Evolutionary conservation across 2,329 filamentous ascomycete species (phyloP), one percentile per base, ranked within the genome.

Genomic region (Aspergillus neotritici): DNA sequence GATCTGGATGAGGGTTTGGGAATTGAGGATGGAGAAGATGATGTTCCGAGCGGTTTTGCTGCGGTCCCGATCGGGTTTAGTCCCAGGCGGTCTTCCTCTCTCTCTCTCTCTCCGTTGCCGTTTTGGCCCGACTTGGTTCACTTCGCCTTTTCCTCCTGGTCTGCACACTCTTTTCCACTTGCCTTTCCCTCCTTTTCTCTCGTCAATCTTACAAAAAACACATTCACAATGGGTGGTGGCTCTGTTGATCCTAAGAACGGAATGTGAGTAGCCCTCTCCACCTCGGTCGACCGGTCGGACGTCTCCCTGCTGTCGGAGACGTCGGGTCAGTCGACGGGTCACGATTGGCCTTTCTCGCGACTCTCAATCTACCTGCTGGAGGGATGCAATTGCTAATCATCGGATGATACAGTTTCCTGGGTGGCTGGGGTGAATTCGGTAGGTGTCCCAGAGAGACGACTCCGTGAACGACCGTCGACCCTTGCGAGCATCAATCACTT

Each of bases 401-500:
- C 40, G 17, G 42, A 48, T 48, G 31, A 14, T 51, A 54, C 58
- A 90, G 86, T 66, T 89, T 75, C 69, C 71, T 90, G 47, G 86
- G 86, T 57, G 70, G 71, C 67, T 91, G 86, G 84, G 86, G 86
- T 61, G 72, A 74, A 61, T 72, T 90, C 54, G 86, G 85, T 88
- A 79, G 74, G 81, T 80, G 55, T 54, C 32, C 21, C 2, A 8
- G 21, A 25, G 9, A 25, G 21, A 25, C 21, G 21, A 25, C 7
- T 25, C 21, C 21, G 21, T 25, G 6, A 25, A 44, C 46, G n/a
- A 46, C 28, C 37, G 47, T 55, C 43, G 32, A 46, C 29, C 12
- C 31, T 40, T 44, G 41, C 34, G 41, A 41, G 17, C n/a, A 15
- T 31, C 37, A 21, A 42, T 30, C 21, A 32, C 31, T n/a, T 17